Percentiles rank a stretch among this genome's conserved stretches.
phyloP scores from a whole-genome alignment of 208 protist species.

The Leptomonas seymouri region DNA sequence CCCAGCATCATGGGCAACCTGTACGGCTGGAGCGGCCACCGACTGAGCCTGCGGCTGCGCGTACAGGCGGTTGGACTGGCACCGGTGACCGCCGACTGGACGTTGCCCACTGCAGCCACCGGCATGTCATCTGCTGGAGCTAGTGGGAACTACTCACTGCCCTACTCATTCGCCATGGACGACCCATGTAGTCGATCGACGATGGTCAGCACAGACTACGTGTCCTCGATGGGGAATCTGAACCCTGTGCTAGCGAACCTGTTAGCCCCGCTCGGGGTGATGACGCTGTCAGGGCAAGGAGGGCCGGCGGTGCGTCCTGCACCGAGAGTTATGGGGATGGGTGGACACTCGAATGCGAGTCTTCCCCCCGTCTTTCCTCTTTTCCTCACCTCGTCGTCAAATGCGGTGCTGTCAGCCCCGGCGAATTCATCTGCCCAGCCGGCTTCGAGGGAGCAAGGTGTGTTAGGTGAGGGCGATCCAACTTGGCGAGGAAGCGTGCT shows the following conservation, averaged over 20 bases:
- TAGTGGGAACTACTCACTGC: constrained; percentile 5
- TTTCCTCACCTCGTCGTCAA: not conserved
- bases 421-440: not conserved
- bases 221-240: constrained; percentile 9
- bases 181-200: not conserved
- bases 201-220: constrained; percentile 3
- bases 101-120: not conserved
- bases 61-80: constrained; percentile 30
- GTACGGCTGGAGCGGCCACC: constrained; percentile 30
- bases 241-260: constrained; percentile 25
- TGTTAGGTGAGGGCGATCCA: constrained; percentile 21
- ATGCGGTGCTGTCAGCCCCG: not conserved
- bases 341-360: not conserved
- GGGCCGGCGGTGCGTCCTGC: not conserved
- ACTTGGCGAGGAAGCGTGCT: constrained; percentile 8
- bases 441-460: not conserved
- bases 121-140: not conserved
- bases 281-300: not conserved
- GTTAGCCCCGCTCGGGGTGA: constrained; percentile 19
- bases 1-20: constrained; percentile 29
- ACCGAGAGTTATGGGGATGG: not conserved
- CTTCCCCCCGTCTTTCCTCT: constrained; percentile 9
- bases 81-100: constrained; percentile 7
- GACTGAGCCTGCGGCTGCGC: constrained; percentile 35
- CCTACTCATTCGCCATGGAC: constrained; percentile 1